phyloP scores from a whole-genome alignment of 2,329 filamentous ascomycete genomes.

The Aureobasidium melanogenum region DNA sequence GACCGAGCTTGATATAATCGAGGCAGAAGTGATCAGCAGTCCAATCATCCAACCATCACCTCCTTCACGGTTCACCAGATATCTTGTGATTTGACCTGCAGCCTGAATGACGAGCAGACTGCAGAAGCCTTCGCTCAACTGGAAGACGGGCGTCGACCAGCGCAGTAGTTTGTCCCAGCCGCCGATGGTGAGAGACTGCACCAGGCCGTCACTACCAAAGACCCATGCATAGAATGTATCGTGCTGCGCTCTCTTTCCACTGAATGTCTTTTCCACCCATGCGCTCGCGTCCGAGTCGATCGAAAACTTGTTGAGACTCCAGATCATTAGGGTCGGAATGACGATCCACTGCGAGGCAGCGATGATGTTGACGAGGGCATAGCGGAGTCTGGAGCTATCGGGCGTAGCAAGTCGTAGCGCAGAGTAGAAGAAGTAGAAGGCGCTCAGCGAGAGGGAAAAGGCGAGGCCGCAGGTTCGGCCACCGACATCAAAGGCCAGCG shows the following conservation, averaged over 20 bases:
- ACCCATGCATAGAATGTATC: slow-evolving; percentile 73
- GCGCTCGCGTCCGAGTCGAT: slow-evolving; percentile 69
- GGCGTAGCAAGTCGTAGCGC: slow-evolving; percentile 71
- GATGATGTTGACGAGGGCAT: slow-evolving; percentile 59
- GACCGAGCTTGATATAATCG: slow-evolving; percentile 83
- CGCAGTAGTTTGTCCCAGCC: slow-evolving; percentile 80
- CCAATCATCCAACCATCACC: slow-evolving; percentile 97
- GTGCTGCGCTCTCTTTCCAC: slow-evolving; percentile 53
- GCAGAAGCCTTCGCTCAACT: slow-evolving; percentile 92
- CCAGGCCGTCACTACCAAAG: slow-evolving; percentile 73
- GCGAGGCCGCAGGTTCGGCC: slow-evolving; percentile 88
- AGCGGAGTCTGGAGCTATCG: slow-evolving; percentile 65
- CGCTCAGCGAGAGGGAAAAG: slow-evolving; percentile 80
- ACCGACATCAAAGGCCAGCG: slow-evolving; percentile 95
- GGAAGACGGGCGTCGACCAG: slow-evolving; percentile 91
- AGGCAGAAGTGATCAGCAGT: slow-evolving; percentile 77
- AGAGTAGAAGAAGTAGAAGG: slow-evolving; percentile 87
- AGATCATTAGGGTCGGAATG: slow-evolving; percentile 80
- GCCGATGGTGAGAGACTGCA: slow-evolving; percentile 73
- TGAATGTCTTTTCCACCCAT: slow-evolving; percentile 77
- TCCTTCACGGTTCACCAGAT: slow-evolving; percentile 85
- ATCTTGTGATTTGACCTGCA: slow-evolving; percentile 85
- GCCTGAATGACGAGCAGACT: slow-evolving; percentile 93
- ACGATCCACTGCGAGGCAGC: slow-evolving; percentile 77
- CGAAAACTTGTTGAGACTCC: slow-evolving; percentile 91